These are phyloP conservation scores for Plasmodium gaboni DNA, from an alignment of 169 alveolate genomes.

Conservation along the genomic window DNA sequence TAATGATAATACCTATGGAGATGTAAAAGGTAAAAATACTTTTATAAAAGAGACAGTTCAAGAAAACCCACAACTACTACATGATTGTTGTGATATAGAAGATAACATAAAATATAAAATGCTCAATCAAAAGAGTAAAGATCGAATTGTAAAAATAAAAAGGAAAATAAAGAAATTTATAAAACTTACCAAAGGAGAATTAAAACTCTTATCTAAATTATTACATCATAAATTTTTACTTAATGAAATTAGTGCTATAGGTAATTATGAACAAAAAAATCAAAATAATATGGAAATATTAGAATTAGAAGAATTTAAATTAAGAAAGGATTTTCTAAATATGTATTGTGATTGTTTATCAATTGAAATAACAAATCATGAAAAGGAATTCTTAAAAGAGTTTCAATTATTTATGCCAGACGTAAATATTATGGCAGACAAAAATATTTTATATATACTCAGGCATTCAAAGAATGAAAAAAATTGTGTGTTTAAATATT, in stretches of 20 bases:
- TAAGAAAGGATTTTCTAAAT: slow-evolving; percentile 29
- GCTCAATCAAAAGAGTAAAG: slow-evolving; percentile 12
- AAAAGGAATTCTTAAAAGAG: slow-evolving; percentile 40
- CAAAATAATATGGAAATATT: slow-evolving; percentile 29
- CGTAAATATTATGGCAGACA: slow-evolving; percentile 49
- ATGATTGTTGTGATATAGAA: slow-evolving; percentile 68
- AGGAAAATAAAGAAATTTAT: slow-evolving; percentile 57
- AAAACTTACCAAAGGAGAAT: slow-evolving; percentile 58
- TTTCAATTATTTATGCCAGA: slow-evolving; percentile 63
- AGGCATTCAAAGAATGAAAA: slow-evolving; percentile 56
- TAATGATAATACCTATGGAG: slow-evolving; percentile 4
- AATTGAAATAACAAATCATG: slow-evolving; percentile 40
- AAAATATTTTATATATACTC: slow-evolving; percentile 36
- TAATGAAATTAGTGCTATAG: slow-evolving; percentile 53
- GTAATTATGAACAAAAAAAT: slow-evolving; percentile 48
- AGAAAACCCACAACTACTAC: slow-evolving; percentile 43
- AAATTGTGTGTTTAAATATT: slow-evolving; percentile 43
- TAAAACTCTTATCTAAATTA: slow-evolving; percentile 43
- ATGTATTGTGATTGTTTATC: slow-evolving; percentile 54
- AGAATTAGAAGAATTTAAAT: slow-evolving; percentile 53
- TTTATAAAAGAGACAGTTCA: slow-evolving; percentile 41
- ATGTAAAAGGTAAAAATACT: slow-evolving; percentile 20
- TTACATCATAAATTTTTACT: slow-evolving; percentile 69
- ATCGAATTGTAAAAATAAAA: slow-evolving; percentile 57
- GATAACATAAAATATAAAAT: slow-evolving; percentile 38